Evolutionary conservation across 139 green algal species (phyloP).

Genomic region (Coelastrella sp.): DNA sequence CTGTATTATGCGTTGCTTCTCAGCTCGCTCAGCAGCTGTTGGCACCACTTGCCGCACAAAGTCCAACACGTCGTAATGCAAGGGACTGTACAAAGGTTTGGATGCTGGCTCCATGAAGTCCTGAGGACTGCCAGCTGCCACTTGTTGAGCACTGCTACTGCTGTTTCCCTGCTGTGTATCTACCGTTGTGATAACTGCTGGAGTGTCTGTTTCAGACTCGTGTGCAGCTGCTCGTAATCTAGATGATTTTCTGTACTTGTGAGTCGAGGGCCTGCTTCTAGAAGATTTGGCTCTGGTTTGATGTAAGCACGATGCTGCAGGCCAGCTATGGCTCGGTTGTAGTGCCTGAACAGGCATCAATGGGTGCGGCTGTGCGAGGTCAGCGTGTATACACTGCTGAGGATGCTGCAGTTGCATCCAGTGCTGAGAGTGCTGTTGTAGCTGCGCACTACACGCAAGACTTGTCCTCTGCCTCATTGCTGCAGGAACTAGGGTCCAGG

Average conservation of each 20-base stretch:
- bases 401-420: background rate
- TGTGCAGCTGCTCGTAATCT: background rate
- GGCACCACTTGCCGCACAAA: slow-evolving; percentile 33
- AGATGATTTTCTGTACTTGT: background rate
- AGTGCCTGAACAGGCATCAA: background rate
- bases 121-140: background rate
- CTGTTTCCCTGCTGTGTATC: slow-evolving; percentile 2
- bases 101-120: background rate
- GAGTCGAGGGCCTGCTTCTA: background rate
- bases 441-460: slow-evolving; percentile 4
- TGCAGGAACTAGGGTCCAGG: background rate
- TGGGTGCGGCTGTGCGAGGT: background rate
- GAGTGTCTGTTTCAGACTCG: background rate
- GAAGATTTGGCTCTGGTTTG: no score
- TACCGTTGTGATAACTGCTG: background rate
- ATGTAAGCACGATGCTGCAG: background rate
- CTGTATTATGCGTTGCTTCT: slow-evolving; percentile 45
- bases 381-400: background rate
- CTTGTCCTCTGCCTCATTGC: background rate
- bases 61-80: slow-evolving; percentile 42
- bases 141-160: background rate
- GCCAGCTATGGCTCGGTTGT: background rate
- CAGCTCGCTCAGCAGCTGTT: slow-evolving; percentile 22
- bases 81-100: slow-evolving; percentile 34
- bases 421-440: slow-evolving; percentile 35